Percentiles rank a stretch among this genome's conserved stretches.
Conservation (phyloP, 2,329 filamentous ascomycete species). For the Ophiostoma quercus region DNA sequence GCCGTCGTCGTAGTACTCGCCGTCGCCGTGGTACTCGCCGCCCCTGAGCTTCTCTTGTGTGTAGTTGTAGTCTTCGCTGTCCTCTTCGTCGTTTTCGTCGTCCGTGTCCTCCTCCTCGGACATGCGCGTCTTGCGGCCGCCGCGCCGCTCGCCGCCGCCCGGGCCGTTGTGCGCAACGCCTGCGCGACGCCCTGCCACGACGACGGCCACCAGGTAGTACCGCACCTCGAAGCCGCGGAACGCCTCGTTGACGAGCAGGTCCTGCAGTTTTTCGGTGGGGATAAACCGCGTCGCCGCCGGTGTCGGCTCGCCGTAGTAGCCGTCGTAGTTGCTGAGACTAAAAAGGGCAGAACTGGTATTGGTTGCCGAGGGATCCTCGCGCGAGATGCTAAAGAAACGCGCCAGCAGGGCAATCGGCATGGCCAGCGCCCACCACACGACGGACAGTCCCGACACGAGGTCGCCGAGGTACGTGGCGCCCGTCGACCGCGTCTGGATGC, state of each 20-base stretch:
- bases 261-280: conserved; percentile 84
- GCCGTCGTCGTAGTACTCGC: neutral
- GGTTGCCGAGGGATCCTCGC: conserved; percentile 14
- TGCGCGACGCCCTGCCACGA: conserved; percentile 48
- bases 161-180: neutral
- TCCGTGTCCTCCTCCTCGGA: neutral
- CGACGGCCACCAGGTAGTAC: conserved; percentile 83
- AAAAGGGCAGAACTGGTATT: neutral
- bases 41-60: neutral
- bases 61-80: neutral
- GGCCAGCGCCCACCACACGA: conserved; percentile 35
- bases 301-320: conserved; percentile 33
- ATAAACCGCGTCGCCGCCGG: conserved; percentile 52
- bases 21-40: neutral
- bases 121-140: neutral
- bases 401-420: conserved; percentile 25
- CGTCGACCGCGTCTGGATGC: conserved; percentile 78
- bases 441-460: conserved; percentile 24
- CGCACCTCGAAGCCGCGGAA: conserved; percentile 87
- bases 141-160: conserved; percentile 4
- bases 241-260: conserved; percentile 91
- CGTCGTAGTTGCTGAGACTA: conserved; percentile 8
- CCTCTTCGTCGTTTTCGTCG: neutral
- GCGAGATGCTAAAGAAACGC: conserved; percentile 21
- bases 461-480: conserved; percentile 58